phyloP scores from a whole-genome alignment of 2,329 filamentous ascomycete genomes.

The Cryphonectria carpinicola region DNA sequence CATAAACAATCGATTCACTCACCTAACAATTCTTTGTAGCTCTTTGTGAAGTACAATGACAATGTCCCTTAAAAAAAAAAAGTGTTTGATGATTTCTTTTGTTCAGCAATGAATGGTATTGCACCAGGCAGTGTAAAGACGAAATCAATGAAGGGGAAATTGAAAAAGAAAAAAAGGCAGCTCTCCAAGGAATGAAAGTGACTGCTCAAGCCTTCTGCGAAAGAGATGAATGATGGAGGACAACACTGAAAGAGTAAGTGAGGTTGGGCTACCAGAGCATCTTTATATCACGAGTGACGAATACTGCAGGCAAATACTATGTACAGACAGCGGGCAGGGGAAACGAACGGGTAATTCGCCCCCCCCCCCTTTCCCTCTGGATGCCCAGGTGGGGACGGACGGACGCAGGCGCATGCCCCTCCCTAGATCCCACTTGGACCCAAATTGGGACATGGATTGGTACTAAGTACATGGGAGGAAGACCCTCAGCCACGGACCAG shows the following conservation, averaged over 20 bases:
- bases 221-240: constrained; percentile 33
- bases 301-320: constrained; percentile 15
- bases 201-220: constrained; percentile 38
- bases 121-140: constrained; percentile 46
- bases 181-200: constrained; percentile 45
- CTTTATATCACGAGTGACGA: constrained; percentile 31
- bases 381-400: constrained; percentile 15
- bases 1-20: not conserved
- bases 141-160: constrained; percentile 23
- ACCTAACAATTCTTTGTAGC: constrained; percentile 25
- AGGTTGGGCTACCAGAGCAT: constrained; percentile 23
- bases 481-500: constrained; percentile 37
- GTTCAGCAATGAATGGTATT: constrained; percentile 43
- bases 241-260: not conserved
- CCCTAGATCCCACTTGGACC: constrained; percentile 20
- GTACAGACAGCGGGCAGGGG: constrained; percentile 17
- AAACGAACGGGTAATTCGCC: not conserved
- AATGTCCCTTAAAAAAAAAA: constrained; percentile 30
- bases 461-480: constrained; percentile 26
- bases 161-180: constrained; percentile 34
- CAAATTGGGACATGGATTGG: constrained; percentile 35
- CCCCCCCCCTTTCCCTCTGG: not conserved
- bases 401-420: constrained; percentile 30
- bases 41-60: constrained; percentile 17
- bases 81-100: constrained; percentile 32